Percentiles rank a stretch among this genome's conserved stretches.
Conservation (phyloP, 139 green algal species). For the Ettlia oleoabundans region DNA sequence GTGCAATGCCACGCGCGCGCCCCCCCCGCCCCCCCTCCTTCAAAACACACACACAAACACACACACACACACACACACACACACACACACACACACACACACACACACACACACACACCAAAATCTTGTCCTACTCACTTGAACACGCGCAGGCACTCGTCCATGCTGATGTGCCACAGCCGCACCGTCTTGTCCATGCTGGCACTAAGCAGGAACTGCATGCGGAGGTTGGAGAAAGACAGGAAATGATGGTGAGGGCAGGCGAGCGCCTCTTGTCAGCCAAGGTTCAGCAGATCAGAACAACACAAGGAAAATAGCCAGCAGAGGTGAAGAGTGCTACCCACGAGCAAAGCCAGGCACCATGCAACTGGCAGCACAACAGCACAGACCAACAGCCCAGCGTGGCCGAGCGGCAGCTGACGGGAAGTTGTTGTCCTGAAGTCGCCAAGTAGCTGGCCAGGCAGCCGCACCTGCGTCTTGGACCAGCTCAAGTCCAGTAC, state of each 20-base stretch:
- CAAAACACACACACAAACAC: no score
- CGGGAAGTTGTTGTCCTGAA: no score
- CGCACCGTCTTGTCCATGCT: constrained; percentile 91
- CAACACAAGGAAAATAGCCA: neutral
- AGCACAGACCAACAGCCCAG: neutral
- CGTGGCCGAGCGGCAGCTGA: no score
- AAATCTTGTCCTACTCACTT: no score
- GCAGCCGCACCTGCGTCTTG: constrained; percentile 27
- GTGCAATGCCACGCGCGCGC: no score
- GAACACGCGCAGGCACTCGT: constrained; percentile 78
- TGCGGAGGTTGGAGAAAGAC: neutral
- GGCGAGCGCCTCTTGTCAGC: neutral
- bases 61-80: no score
- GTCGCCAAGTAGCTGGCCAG: neutral
- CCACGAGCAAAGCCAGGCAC: no score
- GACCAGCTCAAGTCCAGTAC: constrained; percentile 92
- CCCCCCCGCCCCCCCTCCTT: no score
- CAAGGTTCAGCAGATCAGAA: neutral
- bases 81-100: no score
- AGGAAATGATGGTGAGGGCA: neutral
- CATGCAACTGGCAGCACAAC: no score
- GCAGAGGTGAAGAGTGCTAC: neutral
- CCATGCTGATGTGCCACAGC: constrained; percentile 86
- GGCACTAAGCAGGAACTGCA: constrained; percentile 82
- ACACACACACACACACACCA: no score